These are phyloP conservation scores for Chaetomium strumarium DNA, from an alignment of 2,329 filamentous ascomycete species.

Conservation along the genomic window DNA sequence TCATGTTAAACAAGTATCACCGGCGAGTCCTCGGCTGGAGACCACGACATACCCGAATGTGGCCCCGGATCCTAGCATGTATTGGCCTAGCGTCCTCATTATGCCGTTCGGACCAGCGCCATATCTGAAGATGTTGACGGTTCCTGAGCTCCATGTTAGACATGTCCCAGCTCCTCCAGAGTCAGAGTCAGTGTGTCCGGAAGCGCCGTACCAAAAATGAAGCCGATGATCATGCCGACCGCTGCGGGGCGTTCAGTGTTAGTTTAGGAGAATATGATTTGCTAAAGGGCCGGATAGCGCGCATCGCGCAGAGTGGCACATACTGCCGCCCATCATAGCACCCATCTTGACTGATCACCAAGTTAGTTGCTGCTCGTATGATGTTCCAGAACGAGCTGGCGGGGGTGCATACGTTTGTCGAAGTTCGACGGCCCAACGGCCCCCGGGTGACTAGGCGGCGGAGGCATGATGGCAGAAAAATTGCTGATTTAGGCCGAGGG, in stretches of 20 bases:
- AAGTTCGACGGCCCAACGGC: slow-evolving; percentile 43
- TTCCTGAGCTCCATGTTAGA: slow-evolving; percentile 52
- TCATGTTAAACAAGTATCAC: slow-evolving; percentile 14
- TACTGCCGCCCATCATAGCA: slow-evolving; percentile 97
- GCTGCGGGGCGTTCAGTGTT: slow-evolving; percentile 47
- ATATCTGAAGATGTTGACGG: slow-evolving; percentile 90
- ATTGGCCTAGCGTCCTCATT: slow-evolving; percentile 89
- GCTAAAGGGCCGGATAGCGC: background rate
- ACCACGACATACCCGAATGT: slow-evolving; percentile 74
- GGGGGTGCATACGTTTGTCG: slow-evolving; percentile 46
- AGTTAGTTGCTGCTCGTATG: slow-evolving; percentile 25
- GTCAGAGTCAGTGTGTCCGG: background rate
- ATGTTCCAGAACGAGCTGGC: slow-evolving; percentile 3
- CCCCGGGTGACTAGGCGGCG: slow-evolving; percentile 27
- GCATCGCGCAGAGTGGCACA: slow-evolving; percentile 33
- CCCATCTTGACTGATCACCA: slow-evolving; percentile 81
- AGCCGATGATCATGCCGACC: slow-evolving; percentile 93
- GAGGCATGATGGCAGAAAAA: slow-evolving; percentile 27
- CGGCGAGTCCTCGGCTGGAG: background rate
- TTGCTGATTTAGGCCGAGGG: too few relatives aligned
- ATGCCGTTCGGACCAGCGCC: slow-evolving; percentile 90
- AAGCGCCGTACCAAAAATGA: slow-evolving; percentile 77
- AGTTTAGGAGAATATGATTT: slow-evolving; percentile 23
- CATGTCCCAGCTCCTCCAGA: background rate
- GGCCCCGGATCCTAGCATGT: slow-evolving; percentile 90